A percentile compares a stretch with the other conserved stretches of the same genome.
These are phyloP conservation scores for Curvularia hawaiiensis DNA, from an alignment of 2,329 filamentous ascomycete genomes.

Conservation along the genomic window DNA sequence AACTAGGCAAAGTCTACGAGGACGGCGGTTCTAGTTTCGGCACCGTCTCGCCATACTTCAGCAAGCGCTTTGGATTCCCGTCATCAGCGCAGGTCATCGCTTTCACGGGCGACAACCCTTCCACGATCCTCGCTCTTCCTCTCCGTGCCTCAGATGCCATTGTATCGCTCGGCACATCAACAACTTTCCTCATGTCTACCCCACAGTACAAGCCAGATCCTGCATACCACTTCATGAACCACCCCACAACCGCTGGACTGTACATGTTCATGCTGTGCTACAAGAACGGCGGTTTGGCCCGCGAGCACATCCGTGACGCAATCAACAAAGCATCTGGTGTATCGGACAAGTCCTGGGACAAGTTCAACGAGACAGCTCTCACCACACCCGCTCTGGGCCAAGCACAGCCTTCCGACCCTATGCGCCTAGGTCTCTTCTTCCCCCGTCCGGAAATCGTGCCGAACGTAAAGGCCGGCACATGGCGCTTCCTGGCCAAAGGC, in stretches of 20 bases:
- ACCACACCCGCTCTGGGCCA: slow-evolving; percentile 72
- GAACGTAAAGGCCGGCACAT: slow-evolving; percentile 83
- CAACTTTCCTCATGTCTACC: slow-evolving; percentile 97
- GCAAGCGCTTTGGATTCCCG: slow-evolving; percentile 76
- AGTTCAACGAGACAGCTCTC: slow-evolving; percentile 77
- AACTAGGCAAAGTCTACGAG: slow-evolving; percentile 78
- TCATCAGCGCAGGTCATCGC: slow-evolving; percentile 76
- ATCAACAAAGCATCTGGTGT: slow-evolving; percentile 62
- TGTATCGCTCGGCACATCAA: slow-evolving; percentile 91
- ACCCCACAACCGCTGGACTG: slow-evolving; percentile 84
- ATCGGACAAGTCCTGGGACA: slow-evolving; percentile 69
- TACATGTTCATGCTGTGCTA: slow-evolving; percentile 99
- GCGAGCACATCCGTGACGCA: slow-evolving; percentile 84
- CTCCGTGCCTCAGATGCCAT: slow-evolving; percentile 89
- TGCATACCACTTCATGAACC: slow-evolving; percentile 97
- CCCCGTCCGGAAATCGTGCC: slow-evolving; percentile 94
- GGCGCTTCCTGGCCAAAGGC: slow-evolving; percentile 72
- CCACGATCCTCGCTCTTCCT: slow-evolving; percentile 90
- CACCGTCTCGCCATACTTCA: slow-evolving; percentile 77
- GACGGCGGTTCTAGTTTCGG: slow-evolving; percentile 85
- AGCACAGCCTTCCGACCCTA: slow-evolving; percentile 56
- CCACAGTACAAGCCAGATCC: slow-evolving; percentile 88
- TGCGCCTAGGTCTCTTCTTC: slow-evolving; percentile 93
- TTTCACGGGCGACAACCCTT: slow-evolving; percentile 95
- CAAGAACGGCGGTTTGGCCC: slow-evolving; percentile 94